Base-by-base conservation (phyloP, 2,329 filamentous ascomycete genomes). In the Aspergillus sp. region DNA sequence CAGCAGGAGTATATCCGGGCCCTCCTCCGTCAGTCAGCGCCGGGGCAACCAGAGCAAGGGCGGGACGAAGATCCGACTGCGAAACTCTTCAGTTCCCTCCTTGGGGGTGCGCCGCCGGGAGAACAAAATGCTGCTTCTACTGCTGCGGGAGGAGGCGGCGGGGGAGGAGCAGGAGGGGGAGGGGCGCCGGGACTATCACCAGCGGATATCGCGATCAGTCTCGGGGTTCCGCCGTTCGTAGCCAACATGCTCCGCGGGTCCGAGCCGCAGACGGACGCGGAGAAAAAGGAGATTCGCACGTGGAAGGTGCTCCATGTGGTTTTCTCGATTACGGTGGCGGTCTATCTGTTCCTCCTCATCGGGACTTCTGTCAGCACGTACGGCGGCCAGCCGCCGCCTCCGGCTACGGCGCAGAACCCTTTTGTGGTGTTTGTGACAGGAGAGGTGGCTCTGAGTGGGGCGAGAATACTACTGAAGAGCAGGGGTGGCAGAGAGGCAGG, bases 241-340 rank as follows among this genome's bases (percentile, higher is more conserved):
- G 52, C 61, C 36, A 62, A 45, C 46, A 60, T 55, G 49, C 45
- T 63, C 25, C 6, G 6, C 35, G 55, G 52, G 14, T 48, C 54
- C 20, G 52, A 57, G 48, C 59, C 52, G 37, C 58, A 55, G 35
- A 55, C 53, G 4, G 51, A 59, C 10, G 46, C 52, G 28, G 53
- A 62, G 38, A 49, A 58, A 41, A 53, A 54, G 33, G 48, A 48
- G 8, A 41, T 51, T 22, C 48, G 43, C 26, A 42, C 72, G 7
- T 79, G 75, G 75, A 69, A 72, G 32, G 52, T 74, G 14, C 50
- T 77, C 7, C 76, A 80, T 47, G 65, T 69, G 4, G 28, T 78
- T 11, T 76, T 78, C 49, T 67, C 74, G 3, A 50, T 78, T n/a
- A 47, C 55, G 2, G 58, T 77, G 14, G 74, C 70, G 1, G 43